phyloP scores from a whole-genome alignment of 108 stramenopile species.

The Cyclotella baltica region DNA sequence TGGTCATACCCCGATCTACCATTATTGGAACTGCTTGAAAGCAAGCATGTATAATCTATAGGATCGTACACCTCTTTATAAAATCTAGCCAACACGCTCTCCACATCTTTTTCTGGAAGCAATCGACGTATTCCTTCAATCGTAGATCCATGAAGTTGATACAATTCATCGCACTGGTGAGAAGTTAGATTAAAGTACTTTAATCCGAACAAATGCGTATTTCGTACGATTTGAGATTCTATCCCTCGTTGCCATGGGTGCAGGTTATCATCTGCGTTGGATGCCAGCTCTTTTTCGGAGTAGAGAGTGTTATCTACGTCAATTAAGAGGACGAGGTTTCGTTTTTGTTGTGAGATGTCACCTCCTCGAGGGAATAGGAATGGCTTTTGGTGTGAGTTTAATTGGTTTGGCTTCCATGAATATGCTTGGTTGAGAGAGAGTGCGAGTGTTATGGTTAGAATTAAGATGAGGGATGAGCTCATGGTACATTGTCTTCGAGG shows the following conservation, averaged over 20 bases:
- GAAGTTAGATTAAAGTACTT: slow-evolving; percentile 62
- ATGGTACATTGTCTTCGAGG: neutral
- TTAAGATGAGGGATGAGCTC: neutral
- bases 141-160: slow-evolving; percentile 78
- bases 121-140: slow-evolving; percentile 80
- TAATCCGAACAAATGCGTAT: slow-evolving; percentile 69
- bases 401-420: neutral
- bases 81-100: slow-evolving; percentile 56
- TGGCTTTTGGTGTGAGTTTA: neutral
- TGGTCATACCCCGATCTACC: slow-evolving; percentile 72
- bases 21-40: slow-evolving; percentile 18
- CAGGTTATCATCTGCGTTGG: slow-evolving; percentile 4
- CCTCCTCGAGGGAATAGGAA: neutral
- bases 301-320: slow-evolving; percentile 92
- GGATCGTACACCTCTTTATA: slow-evolving; percentile 69
- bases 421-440: neutral
- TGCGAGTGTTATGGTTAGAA: neutral
- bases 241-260: slow-evolving; percentile 51
- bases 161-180: slow-evolving; percentile 69
- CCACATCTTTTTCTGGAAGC: slow-evolving; percentile 30
- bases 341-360: neutral
- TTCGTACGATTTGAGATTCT: slow-evolving; percentile 79
- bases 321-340: slow-evolving; percentile 37
- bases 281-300: slow-evolving; percentile 47
- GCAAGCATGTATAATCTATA: slow-evolving; percentile 63